Percentiles rank a stretch among this genome's conserved stretches.
Conservation (phyloP, 768 basidiomycete species). For the Daedaleopsis sinensis region DNA sequence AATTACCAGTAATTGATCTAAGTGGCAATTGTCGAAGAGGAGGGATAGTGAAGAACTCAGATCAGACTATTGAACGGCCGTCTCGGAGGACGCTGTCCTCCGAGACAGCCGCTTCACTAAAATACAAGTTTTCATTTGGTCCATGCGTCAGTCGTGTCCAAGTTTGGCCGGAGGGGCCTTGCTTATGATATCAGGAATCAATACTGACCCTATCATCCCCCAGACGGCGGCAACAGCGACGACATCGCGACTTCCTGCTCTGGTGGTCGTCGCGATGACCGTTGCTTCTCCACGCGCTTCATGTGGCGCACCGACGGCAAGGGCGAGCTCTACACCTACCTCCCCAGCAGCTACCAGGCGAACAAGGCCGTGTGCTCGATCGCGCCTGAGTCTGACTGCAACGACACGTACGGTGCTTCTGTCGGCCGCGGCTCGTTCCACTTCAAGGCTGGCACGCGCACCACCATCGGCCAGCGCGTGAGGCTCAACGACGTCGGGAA, state of each 20-base stretch:
- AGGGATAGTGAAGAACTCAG: too few species aligned
- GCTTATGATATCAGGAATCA: not conserved
- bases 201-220: not conserved
- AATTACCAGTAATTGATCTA: too few species aligned
- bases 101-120: too few species aligned
- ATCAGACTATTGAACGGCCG: too few species aligned
- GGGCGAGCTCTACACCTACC: constrained; percentile 50
- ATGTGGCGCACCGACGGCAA: constrained; percentile 63
- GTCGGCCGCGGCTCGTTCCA: constrained; percentile 70
- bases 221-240: constrained; percentile 60
- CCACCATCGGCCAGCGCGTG: constrained; percentile 69
- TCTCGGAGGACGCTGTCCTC: too few species aligned
- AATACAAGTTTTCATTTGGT: too few species aligned
- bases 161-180: too few species aligned
- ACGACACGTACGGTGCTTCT: constrained; percentile 65
- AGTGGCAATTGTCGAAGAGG: too few species aligned
- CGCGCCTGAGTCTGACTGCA: constrained; percentile 53
- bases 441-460: constrained; percentile 68
- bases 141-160: too few species aligned
- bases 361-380: constrained; percentile 56
- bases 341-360: constrained; percentile 45
- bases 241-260: constrained; percentile 59
- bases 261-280: constrained; percentile 62
- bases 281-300: constrained; percentile 70
- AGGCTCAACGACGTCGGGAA: constrained; percentile 72